Percentiles rank a stretch among this genome's conserved stretches.
Conservation (phyloP, 192 early-diverging fungal species). For the Backusella liffmaniae region DNA sequence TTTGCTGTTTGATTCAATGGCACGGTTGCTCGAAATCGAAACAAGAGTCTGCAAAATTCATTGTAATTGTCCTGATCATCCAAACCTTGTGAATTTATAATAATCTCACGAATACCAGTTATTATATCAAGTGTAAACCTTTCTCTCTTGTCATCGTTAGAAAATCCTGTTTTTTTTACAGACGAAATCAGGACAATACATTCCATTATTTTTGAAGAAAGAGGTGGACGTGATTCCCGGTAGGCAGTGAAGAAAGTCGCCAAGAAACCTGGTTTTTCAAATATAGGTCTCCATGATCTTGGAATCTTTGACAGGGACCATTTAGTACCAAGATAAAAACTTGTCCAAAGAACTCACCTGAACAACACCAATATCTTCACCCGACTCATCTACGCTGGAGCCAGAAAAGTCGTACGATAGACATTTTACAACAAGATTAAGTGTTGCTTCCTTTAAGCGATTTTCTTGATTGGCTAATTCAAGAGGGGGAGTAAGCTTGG, state of each 20-base stretch:
- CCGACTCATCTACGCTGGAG: slow-evolving; percentile 69
- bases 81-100: slow-evolving; percentile 57
- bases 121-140: slow-evolving; percentile 68
- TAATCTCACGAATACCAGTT: slow-evolving; percentile 63
- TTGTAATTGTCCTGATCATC: slow-evolving; percentile 79
- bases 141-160: slow-evolving; percentile 58
- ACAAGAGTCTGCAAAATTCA: slow-evolving; percentile 79
- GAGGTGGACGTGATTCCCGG: slow-evolving; percentile 50
- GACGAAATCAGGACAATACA: slow-evolving; percentile 74
- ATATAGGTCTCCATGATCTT: slow-evolving; percentile 69
- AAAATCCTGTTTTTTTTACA: slow-evolving; percentile 84
- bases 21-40: slow-evolving; percentile 80
- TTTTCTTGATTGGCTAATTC: slow-evolving; percentile 31
- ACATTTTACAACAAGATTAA: slow-evolving; percentile 66
- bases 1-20: slow-evolving; percentile 80
- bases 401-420: slow-evolving; percentile 81
- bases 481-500: neutral
- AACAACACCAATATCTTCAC: slow-evolving; percentile 66
- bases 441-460: slow-evolving; percentile 44
- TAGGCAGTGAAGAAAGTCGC: slow-evolving; percentile 74
- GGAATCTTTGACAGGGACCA: slow-evolving; percentile 51
- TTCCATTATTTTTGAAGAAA: slow-evolving; percentile 70
- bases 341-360: slow-evolving; percentile 40
- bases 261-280: slow-evolving; percentile 69
- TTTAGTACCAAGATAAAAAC: neutral